Evolutionary conservation across 169 alveolate species (phyloP).

Genomic region (Plasmodium yoelii): DNA sequence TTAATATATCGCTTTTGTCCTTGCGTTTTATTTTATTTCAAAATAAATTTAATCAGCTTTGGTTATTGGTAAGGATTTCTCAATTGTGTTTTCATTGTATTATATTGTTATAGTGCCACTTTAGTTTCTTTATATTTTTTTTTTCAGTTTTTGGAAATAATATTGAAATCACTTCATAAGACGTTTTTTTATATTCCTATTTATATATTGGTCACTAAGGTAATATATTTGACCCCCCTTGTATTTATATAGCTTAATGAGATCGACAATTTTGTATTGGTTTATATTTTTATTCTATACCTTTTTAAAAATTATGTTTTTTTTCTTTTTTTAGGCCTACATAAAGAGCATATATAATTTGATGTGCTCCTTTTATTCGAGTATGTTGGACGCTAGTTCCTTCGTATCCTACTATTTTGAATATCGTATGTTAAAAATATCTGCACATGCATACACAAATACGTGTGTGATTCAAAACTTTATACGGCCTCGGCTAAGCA

Average conservation of each 20-base stretch:
- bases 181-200: constrained; percentile 74
- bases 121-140: constrained; percentile 11
- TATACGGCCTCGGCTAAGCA: neutral
- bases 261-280: neutral
- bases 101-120: too few species aligned
- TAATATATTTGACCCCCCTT: neutral
- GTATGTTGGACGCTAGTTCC: constrained; percentile 75
- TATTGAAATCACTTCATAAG: constrained; percentile 62
- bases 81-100: too few species aligned
- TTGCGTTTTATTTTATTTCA: constrained; percentile 43
- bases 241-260: neutral
- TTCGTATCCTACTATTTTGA: constrained; percentile 74
- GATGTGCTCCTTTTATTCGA: constrained; percentile 76
- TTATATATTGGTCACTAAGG: constrained; percentile 75
- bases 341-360: constrained; percentile 74
- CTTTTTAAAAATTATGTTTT: neutral
- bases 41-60: constrained; percentile 17
- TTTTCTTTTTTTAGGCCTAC: constrained; percentile 38
- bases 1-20: constrained; percentile 38
- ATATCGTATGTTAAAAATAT: constrained; percentile 30
- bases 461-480: neutral
- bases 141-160: constrained; percentile 70
- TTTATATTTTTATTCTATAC: neutral
- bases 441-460: neutral
- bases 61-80: constrained; percentile 49